These are phyloP conservation scores for Catunica adiposa DNA, from an alignment of 2,329 filamentous ascomycete species.

Conservation along the genomic window DNA sequence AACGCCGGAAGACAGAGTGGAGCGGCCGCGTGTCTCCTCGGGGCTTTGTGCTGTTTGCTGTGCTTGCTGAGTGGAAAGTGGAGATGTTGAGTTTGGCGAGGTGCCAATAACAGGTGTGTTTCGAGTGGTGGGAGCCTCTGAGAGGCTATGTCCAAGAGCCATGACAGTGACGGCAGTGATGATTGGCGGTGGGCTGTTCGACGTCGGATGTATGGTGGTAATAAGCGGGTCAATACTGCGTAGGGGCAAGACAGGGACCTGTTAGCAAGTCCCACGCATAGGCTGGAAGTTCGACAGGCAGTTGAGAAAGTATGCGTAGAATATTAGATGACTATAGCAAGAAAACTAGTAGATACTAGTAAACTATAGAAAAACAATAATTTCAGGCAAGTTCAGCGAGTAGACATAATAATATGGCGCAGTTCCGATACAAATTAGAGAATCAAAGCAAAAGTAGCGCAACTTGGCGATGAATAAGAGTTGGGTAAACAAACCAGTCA, in stretches of 20 bases:
- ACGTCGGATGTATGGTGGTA: neutral
- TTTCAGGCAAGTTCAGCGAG: too few relatives aligned
- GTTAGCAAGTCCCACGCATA: neutral
- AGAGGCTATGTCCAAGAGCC: constrained; percentile 1
- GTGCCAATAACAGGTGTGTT: too few relatives aligned
- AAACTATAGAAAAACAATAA: too few relatives aligned
- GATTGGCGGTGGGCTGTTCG: neutral
- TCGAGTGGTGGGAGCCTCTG: neutral
- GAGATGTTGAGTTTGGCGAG: neutral
- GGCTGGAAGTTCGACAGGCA: neutral
- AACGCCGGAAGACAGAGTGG: neutral
- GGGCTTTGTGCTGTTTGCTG: neutral
- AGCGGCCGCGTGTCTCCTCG: constrained; percentile 2
- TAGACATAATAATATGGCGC: too few relatives aligned
- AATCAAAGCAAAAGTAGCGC: neutral
- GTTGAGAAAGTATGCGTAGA: neutral
- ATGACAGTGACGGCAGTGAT: neutral
- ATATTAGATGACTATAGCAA: neutral
- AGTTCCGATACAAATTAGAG: neutral
- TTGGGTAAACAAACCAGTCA: neutral
- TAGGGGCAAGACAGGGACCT: neutral
- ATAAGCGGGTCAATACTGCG: neutral
- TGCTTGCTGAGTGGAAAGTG: constrained; percentile 2
- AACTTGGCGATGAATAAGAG: neutral
- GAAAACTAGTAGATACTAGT: too few relatives aligned